Percentiles rank a stretch among this genome's conserved stretches.
Conservation (phyloP, 768 basidiomycete species). For the Dioszegia aurantiaca region DNA sequence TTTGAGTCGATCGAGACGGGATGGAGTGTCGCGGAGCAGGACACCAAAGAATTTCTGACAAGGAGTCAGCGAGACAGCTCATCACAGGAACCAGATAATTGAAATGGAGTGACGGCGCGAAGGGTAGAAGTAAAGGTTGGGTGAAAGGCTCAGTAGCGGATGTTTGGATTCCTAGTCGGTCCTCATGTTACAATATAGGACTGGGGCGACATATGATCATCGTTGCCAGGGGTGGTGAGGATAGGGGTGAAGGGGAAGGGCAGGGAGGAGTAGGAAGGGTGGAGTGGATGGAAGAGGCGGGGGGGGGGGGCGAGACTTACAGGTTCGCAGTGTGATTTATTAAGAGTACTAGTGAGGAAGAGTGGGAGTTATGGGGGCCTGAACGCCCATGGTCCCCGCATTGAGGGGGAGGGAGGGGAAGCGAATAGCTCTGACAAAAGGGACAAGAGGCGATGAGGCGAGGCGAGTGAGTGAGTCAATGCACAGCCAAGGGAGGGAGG, state of each 20-base stretch:
- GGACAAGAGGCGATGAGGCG: too few species aligned
- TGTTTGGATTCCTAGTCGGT: slow-evolving; percentile 42
- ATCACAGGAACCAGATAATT: too few species aligned
- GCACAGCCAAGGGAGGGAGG: too few species aligned
- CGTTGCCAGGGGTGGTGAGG: slow-evolving; percentile 4
- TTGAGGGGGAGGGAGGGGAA: neutral
- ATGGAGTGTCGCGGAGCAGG: neutral
- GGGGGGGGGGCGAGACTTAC: neutral
- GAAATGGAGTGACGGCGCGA: too few species aligned
- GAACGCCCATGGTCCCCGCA: neutral
- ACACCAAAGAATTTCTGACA: too few species aligned
- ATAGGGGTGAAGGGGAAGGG: neutral
- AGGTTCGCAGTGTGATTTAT: too few species aligned
- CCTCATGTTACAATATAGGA: slow-evolving; percentile 47
- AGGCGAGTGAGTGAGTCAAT: too few species aligned
- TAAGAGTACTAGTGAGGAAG: neutral
- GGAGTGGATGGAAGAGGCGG: neutral
- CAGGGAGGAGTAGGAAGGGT: neutral
- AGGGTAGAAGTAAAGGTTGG: slow-evolving; percentile 4
- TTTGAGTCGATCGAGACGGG: neutral
- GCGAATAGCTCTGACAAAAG: neutral
- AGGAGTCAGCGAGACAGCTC: too few species aligned
- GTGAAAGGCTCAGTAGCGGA: slow-evolving; percentile 37
- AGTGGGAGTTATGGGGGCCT: slow-evolving; percentile 1
- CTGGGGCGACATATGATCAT: slow-evolving; percentile 42